Evolutionary conservation across 768 basidiomycete species (phyloP).

Genomic region (Baorangia bicolor): DNA sequence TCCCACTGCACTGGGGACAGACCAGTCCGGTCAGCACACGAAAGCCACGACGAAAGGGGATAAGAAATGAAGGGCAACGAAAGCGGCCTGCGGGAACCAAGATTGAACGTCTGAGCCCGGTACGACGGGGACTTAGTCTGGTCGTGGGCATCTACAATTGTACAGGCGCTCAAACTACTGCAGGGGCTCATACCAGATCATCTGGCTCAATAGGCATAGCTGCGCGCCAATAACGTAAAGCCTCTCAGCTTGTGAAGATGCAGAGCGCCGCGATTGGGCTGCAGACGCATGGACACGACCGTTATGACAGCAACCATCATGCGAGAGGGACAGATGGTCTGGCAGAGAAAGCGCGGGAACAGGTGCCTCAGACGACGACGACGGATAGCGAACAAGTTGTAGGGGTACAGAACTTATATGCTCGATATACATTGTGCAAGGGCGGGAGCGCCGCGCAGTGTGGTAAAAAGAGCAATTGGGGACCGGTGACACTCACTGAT

Average conservation of each 20-base stretch:
- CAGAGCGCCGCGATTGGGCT: slow-evolving; percentile 21
- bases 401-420: slow-evolving; percentile 36
- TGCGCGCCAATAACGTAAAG: slow-evolving; percentile 37
- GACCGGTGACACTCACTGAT: slow-evolving; percentile 69
- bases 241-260: slow-evolving; percentile 34
- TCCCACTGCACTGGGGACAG: slow-evolving; percentile 68
- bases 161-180: slow-evolving; percentile 32
- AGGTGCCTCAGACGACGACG: slow-evolving; percentile 33
- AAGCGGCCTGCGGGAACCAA: neutral
- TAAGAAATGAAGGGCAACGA: slow-evolving; percentile 11
- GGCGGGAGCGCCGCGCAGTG: slow-evolving; percentile 22
- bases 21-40: slow-evolving; percentile 30
- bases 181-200: slow-evolving; percentile 35
- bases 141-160: slow-evolving; percentile 24
- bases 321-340: slow-evolving; percentile 32
- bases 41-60: slow-evolving; percentile 16
- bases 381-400: slow-evolving; percentile 36
- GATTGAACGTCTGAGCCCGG: slow-evolving; percentile 1
- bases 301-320: slow-evolving; percentile 34
- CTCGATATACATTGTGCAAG: slow-evolving; percentile 37
- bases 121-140: slow-evolving; percentile 15
- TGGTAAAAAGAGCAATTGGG: slow-evolving; percentile 30
- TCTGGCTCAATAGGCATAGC: slow-evolving; percentile 36
- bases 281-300: slow-evolving; percentile 31
- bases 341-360: slow-evolving; percentile 32